Evolutionary conservation across 1,284 basidiomycete genomes (phyloP).

Genomic region (Exobasidium rhododendri): DNA sequence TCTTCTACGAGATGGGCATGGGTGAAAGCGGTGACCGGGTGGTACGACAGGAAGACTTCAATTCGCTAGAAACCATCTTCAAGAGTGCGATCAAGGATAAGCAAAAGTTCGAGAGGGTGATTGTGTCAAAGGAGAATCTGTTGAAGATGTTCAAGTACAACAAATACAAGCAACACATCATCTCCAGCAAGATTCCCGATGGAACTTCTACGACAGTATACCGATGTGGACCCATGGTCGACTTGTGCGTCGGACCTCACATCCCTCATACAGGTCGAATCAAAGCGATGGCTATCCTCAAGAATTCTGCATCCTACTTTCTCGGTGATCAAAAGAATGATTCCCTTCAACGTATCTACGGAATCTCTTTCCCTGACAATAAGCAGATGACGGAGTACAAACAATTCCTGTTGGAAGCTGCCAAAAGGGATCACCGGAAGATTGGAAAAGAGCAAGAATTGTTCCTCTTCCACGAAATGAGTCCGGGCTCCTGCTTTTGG

Average conservation of each 20-base stretch:
- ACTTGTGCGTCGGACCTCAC: constrained; percentile 94
- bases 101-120: constrained; percentile 92
- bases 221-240: constrained; percentile 97
- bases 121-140: constrained; percentile 87
- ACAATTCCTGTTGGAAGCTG: constrained; percentile 90
- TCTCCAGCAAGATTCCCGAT: constrained; percentile 91
- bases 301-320: constrained; percentile 60
- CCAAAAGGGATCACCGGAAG: constrained; percentile 93
- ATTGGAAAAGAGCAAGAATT: constrained; percentile 71
- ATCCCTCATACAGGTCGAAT: constrained; percentile 96
- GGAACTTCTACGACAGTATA: constrained; percentile 97
- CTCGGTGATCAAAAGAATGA: constrained; percentile 91
- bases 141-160: constrained; percentile 99
- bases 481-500: constrained; percentile 94
- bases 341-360: constrained; percentile 93
- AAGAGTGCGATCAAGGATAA: constrained; percentile 91
- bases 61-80: constrained; percentile 80
- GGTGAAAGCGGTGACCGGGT: constrained; percentile 49
- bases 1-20: constrained; percentile 94
- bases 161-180: constrained; percentile 97
- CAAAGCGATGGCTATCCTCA: constrained; percentile 63
- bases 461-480: constrained; percentile 97
- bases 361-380: constrained; percentile 97
- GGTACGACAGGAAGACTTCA: constrained; percentile 68
- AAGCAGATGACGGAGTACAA: constrained; percentile 96